Evolutionary conservation across 148 eudicot species (phyloP).

Genomic region (Rhododendron kiyosumense): DNA sequence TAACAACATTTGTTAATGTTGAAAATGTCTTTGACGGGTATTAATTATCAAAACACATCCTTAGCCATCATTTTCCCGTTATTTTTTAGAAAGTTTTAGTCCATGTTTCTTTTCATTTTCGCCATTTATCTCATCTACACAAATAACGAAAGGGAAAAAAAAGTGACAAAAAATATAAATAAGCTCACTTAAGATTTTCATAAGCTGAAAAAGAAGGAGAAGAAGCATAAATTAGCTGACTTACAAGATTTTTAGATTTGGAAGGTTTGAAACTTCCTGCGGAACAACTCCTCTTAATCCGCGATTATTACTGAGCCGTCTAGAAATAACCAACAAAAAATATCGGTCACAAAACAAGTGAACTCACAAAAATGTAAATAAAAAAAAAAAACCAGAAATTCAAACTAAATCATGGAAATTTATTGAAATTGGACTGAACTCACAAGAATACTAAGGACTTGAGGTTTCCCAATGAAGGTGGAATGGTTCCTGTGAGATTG

Average conservation of each 20-base stretch:
- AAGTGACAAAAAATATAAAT: no score
- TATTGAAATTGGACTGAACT: slow-evolving; percentile 22
- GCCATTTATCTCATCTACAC: no score
- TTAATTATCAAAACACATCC: no score
- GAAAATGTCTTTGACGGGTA: no score
- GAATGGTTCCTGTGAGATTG: slow-evolving; percentile 64
- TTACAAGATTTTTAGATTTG: slow-evolving; percentile 82
- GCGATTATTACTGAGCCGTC: slow-evolving; percentile 67
- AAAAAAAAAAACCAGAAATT: neutral
- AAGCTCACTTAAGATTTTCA: no score
- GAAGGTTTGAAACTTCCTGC: slow-evolving; percentile 35
- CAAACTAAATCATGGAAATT: neutral
- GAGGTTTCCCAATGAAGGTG: slow-evolving; percentile 60
- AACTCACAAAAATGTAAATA: neutral
- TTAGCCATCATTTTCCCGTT: no score
- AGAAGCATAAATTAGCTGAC: slow-evolving; percentile 16
- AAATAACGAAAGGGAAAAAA: no score
- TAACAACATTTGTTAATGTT: no score
- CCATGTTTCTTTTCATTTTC: no score
- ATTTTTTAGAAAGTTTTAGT: no score
- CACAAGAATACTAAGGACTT: slow-evolving; percentile 69
- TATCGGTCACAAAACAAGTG: neutral
- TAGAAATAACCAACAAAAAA: slow-evolving; percentile 16
- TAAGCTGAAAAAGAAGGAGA: no score
- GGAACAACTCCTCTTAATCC: slow-evolving; percentile 54